Base-by-base conservation (phyloP, 805 yeast genomes). In the Candida arabinofermentans region DNA sequence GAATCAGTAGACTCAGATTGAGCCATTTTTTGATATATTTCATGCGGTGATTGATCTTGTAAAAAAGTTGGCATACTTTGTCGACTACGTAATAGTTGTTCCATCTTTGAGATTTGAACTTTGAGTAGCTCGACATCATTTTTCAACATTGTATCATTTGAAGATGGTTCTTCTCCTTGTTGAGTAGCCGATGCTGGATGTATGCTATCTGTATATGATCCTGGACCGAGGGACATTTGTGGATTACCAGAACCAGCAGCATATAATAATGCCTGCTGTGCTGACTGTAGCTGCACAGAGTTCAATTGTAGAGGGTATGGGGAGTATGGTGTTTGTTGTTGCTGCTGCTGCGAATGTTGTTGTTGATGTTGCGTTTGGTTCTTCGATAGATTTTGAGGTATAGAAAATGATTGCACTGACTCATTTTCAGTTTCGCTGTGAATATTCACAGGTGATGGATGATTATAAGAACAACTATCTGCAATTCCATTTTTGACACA, bases 401-500 rank as follows among this genome's bases (percentile, higher is more conserved):
- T 5, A 13, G n/a, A 7, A 27, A 6, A 2, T 13, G 16, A 16
- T 21, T 4, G n/a, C 6, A 27, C 26, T 27, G n/a, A 6, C 13
- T 5, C 29, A 16, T 19, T 23, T 5, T 17, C 23, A 12, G 24
- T 21, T 24, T 14, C 18, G 6, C 30, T 16, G n/a, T n/a, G n/a
- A n/a, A 36, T 24, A 24, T 41, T 42, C 16, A 31, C 16, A 13
- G 40, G n/a, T 2, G 44, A 30, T 3, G 46, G 43, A 18, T 39
- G 24, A 8, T 34, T 42, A 30, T 61, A 62, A 16, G 51, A 54
- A 48, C 67, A 63, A 12, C 40, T 24, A 13, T 36, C 41, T 2
- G 47, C 44, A 13, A 43, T 36, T 8, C 42, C 39, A 16, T 56
- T 47, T 35, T 52, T 58, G 10, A 53, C 35, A 42, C 68, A 64